Percentiles rank a stretch among this genome's conserved stretches.
phyloP scores from a whole-genome alignment of 495 filamentous ascomycete species.

The Cudoniella acicularis region DNA sequence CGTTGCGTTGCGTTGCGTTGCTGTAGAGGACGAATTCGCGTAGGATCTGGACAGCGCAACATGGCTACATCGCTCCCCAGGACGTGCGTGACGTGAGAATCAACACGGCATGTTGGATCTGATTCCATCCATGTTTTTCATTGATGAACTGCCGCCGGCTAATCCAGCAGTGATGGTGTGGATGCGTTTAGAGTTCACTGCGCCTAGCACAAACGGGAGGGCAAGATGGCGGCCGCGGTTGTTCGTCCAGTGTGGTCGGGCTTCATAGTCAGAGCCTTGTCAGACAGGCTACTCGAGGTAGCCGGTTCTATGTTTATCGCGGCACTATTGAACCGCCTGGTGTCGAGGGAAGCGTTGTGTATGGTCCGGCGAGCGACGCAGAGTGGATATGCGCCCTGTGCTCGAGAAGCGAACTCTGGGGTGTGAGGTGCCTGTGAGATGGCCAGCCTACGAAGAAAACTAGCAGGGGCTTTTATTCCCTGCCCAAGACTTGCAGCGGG shows the following conservation, averaged over 20 bases:
- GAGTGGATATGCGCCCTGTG: too few relatives aligned
- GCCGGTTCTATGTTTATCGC: not conserved
- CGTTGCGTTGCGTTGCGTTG: too few relatives aligned
- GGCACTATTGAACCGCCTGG: not conserved
- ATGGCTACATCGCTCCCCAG: too few relatives aligned
- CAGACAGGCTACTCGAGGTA: not conserved
- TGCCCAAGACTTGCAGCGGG: too few relatives aligned
- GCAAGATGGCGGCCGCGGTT: not conserved
- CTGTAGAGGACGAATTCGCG: too few relatives aligned
- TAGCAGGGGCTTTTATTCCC: too few relatives aligned
- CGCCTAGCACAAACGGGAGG: not conserved
- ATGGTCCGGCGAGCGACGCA: not conserved
- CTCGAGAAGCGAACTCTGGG: too few relatives aligned
- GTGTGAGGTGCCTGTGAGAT: too few relatives aligned
- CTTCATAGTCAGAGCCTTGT: not conserved
- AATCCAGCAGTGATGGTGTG: constrained; percentile 1
- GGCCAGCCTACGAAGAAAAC: too few relatives aligned
- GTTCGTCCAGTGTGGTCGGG: not conserved
- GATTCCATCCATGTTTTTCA: not conserved
- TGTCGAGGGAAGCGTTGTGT: not conserved
- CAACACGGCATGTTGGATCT: not conserved
- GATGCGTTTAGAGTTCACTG: not conserved
- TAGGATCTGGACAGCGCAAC: too few relatives aligned
- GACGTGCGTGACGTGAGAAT: too few relatives aligned
- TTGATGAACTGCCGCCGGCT: constrained; percentile 22